Base-by-base conservation (phyloP, 2,329 filamentous ascomycete genomes). In the Cladosporium sphaerospermum region DNA sequence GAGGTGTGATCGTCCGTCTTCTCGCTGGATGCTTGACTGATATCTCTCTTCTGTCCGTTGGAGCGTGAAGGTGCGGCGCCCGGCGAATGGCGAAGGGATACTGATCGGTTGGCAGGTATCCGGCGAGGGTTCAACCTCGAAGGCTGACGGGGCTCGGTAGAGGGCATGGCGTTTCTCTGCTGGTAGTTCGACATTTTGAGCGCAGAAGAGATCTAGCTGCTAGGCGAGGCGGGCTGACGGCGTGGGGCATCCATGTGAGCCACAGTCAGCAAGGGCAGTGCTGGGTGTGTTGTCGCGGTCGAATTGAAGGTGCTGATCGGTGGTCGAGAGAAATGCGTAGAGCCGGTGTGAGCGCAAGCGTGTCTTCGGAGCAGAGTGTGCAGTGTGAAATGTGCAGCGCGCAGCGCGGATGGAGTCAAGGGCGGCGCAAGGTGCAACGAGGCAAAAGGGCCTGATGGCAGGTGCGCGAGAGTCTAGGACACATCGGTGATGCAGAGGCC, bases 61-160 rank as follows among this genome's bases (percentile, higher is more conserved):
- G 44, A 16, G 52, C 52, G 44, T 52, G 47, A 23, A 51, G 56
- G 31, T 50, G 55, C 11, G 28, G 46, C 32, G 10, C n/a, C n/a
- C 23, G 67, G 66, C 31, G 65, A 68, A 50, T 76, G 75, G 28
- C 70, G 64, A 14, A 77, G 67, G 3, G 74, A 76, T 10, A 77
- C 74, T 0, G 74, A 76, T 46, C 69, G 60, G 59, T 75, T 66
- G 4, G 74, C 72, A 3, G 72, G 71, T 11, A 69, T 69, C 23
- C 75, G 70, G 40, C 74, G 72, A 14, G 71, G 71, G 44, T 73
- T 37, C 18, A 44, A 18, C 16, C 16, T 40, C 9, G 48, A 51
- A 3, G 13, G 32, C 32, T 19, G 48, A 13, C 37, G 47, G 16
- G 5, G 14, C 4, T 51, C 40, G 8, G 32, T 16, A 5, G 40